Conservation (phyloP, 495 filamentous ascomycete genomes). For the Diplogelasinospora grovesii region DNA sequence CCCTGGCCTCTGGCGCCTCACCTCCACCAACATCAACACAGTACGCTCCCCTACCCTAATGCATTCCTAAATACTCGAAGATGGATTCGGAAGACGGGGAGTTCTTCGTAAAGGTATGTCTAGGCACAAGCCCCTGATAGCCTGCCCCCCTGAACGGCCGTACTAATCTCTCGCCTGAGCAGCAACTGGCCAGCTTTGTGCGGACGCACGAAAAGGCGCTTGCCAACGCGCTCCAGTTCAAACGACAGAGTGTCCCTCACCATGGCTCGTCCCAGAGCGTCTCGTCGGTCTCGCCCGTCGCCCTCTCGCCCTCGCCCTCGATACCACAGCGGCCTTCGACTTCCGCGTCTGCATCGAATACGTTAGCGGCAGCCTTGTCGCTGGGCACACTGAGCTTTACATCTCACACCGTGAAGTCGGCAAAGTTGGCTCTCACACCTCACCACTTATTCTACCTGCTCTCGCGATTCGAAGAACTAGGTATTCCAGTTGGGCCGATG, state of each 20-base stretch:
- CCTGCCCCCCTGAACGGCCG: background rate
- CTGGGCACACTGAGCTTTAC: conserved; percentile 77
- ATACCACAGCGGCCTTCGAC: conserved; percentile 47
- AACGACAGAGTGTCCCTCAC: conserved; percentile 55
- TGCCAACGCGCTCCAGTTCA: conserved; percentile 87
- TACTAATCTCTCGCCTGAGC: conserved; percentile 9
- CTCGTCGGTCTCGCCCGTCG: conserved; percentile 40
- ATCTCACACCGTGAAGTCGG: conserved; percentile 76
- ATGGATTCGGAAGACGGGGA: conserved; percentile 87
- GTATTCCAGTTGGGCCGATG: conserved; percentile 88
- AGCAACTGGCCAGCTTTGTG: conserved; percentile 94
- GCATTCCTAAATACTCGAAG: conserved; percentile 37
- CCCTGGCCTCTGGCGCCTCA: conserved; percentile 1
- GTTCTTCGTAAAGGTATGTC: conserved; percentile 73
- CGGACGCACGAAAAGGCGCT: conserved; percentile 95
- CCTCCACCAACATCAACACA: conserved; percentile 15
- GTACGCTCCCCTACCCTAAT: conserved; percentile 27
- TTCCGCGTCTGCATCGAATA: conserved; percentile 62
- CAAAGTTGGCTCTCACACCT: conserved; percentile 88
- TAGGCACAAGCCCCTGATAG: background rate
- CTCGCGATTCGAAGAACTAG: conserved; percentile 87
- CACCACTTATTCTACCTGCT: conserved; percentile 96
- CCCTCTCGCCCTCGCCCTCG: conserved; percentile 41
- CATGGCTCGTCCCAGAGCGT: conserved; percentile 56
- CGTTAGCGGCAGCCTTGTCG: conserved; percentile 76